Base-by-base conservation (phyloP, 108 stramenopile species). In the Pseudonitzschia pungens region DNA sequence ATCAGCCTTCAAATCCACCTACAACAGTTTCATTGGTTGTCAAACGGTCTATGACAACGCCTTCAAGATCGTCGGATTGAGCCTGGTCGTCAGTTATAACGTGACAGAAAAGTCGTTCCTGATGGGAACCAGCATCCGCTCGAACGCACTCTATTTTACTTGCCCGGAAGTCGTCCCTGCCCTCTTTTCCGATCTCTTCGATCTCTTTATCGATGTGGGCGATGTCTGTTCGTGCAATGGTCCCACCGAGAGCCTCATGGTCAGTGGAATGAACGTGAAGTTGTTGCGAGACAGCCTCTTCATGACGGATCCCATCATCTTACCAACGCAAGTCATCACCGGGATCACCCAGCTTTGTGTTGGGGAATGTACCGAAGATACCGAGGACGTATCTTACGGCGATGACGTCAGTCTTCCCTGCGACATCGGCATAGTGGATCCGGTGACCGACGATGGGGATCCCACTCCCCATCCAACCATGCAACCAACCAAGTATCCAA, bases 261-360 rank as follows among this genome's bases (percentile, higher is more conserved):
- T 26, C 7, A 31, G 15, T 27, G 0, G 29, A 26, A 27, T 27
- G 12, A 58, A 58, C 45, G 18, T 48, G 1, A 12, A 4, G 45
- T 18, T 48, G 24, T 14, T 14, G 15, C 53, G 7, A 54, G 53
- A 54, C 24, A 54, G n/a, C n/a, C 53, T 24, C 22, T 8, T 54
- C 24, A 24, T 8, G 53, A 0, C 53, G 15, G 36, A 36, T 36
- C 24, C 53, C n/a, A 54, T 24, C 15, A 54, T 54, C n/a, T 24
- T 54, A 15, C n/a, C n/a, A 7, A 54, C 53, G 24, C 57, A 58
- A 58, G n/a, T n/a, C n/a, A 58, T 58, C 9, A 58, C 16, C 57
- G 22, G 22, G 6, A 27, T 58, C 15, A 31, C 15, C 6, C 57
- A 58, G n/a, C 29, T 58, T 10, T 58, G 57, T 1, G 5, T 58